Percentiles rank a stretch among this genome's conserved stretches.
phyloP scores from a whole-genome alignment of 108 stramenopile genomes.

The Pseudonitzschia delicatissima region DNA sequence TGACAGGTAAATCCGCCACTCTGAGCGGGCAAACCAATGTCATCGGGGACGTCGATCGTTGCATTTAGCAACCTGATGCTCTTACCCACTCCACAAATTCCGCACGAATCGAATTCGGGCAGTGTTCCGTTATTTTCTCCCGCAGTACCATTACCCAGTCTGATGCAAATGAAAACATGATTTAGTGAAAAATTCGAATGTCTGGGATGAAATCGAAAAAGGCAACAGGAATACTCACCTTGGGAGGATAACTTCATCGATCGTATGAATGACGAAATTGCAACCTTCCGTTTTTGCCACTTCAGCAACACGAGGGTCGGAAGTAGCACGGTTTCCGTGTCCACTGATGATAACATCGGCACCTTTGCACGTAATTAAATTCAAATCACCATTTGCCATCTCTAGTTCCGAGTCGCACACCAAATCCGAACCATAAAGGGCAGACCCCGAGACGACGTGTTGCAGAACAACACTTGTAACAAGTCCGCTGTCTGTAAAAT shows the following conservation, averaged over 20 bases:
- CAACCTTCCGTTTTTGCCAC: too few species aligned
- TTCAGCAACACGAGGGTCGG: conserved; percentile 15
- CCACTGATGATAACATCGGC: conserved; percentile 16
- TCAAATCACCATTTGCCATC: conserved; percentile 31
- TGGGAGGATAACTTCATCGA: conserved; percentile 25
- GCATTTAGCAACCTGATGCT: background rate
- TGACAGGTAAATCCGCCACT: background rate
- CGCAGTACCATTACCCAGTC: background rate
- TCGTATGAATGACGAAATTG: conserved; percentile 55
- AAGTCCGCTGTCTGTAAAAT: background rate
- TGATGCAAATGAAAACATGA: background rate
- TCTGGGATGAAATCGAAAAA: background rate
- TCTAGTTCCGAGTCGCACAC: conserved; percentile 7
- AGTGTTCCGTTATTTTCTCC: too few species aligned
- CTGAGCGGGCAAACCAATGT: background rate
- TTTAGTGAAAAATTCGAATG: background rate
- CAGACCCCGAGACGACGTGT: conserved; percentile 9
- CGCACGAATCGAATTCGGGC: background rate
- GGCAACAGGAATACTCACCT: background rate
- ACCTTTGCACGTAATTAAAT: conserved; percentile 7
- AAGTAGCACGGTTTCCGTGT: background rate
- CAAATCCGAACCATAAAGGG: conserved; percentile 2
- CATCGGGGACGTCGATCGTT: background rate
- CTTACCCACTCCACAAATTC: background rate
- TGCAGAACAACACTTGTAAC: conserved; percentile 15